Evolutionary conservation across 306 rosid species (phyloP), one percentile per base, ranked within the genome.

Genomic region (Oemleria cerasiformis): DNA sequence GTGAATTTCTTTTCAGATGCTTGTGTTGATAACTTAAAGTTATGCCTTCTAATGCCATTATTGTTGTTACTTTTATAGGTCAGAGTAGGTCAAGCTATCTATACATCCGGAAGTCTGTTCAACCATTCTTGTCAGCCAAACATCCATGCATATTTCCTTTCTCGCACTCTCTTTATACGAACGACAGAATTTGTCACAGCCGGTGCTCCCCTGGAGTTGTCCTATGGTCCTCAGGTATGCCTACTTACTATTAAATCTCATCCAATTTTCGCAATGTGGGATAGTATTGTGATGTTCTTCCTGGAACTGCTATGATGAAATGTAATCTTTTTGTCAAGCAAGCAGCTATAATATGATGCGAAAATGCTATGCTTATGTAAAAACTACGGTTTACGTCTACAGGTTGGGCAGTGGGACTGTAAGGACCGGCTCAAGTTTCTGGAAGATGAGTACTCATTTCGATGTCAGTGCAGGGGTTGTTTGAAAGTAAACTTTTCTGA

Each of bases 81-180:
- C 75, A 85, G 82, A 82, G 95, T 86, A 81, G 98, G 96, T 42
- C 91, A 92, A 72, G 96, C 95, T 83, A 88, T 92, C 74, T 92
- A 92, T 77, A 82, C 67, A 83, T 68, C 78, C 16, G 96, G 95
- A 49, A 92, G 98, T 83, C 78, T 85, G 75, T 89, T 90, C 83
- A 92, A 92, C 88, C 98, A 92, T 82, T 90, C 98, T 58, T 90
- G 98, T 80, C 83, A 70, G 72, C 98, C 98, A 74, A 92, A 92
- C 55, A 54, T 85, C 71, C 89, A 85, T 85, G 96, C 91, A 8
- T 92, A 90, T 82, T 92, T 90, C 81, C 78, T 88, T 75, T 84
- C 92, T 44, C 96, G 92, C 61, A 77, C 92, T 20, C 90, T 92
- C 43, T 82, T 63, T 78, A 50, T 90, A 64, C 83, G 95, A 53